phyloP scores from a whole-genome alignment of 129 eudicot species.

The Pulicaria dysenterica region DNA sequence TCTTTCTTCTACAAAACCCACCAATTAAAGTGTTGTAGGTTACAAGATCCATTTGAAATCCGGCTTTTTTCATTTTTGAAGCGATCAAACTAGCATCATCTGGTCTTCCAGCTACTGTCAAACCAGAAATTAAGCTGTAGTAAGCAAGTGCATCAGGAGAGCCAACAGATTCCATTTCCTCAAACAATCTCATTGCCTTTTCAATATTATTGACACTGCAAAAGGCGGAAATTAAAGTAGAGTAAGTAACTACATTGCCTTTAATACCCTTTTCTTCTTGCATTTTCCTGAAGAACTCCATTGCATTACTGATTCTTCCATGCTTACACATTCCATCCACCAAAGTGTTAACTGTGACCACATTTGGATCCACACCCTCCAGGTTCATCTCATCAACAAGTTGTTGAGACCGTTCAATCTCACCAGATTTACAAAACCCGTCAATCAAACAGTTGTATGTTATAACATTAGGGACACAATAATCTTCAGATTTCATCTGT shows the following conservation, averaged over 20 bases:
- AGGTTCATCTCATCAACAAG: slow-evolving; percentile 56
- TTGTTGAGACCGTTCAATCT: slow-evolving; percentile 53
- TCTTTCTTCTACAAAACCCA: slow-evolving; percentile 75
- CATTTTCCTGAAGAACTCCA: slow-evolving; percentile 59
- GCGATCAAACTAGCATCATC: slow-evolving; percentile 58
- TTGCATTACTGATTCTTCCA: slow-evolving; percentile 62
- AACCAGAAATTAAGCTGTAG: slow-evolving; percentile 77
- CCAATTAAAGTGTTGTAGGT: slow-evolving; percentile 68
- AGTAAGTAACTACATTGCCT: slow-evolving; percentile 65
- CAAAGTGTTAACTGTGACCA: slow-evolving; percentile 63
- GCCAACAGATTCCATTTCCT: slow-evolving; percentile 57
- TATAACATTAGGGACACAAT: slow-evolving; percentile 53
- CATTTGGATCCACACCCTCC: slow-evolving; percentile 49
- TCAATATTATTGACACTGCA: slow-evolving; percentile 67
- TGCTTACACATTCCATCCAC: slow-evolving; percentile 75
- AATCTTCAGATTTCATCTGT: slow-evolving; percentile 50
- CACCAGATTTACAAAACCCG: slow-evolving; percentile 86
- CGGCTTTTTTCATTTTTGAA: slow-evolving; percentile 66
- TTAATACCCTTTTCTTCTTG: slow-evolving; percentile 59
- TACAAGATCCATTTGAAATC: slow-evolving; percentile 58
- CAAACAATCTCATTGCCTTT: slow-evolving; percentile 63
- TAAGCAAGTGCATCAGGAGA: slow-evolving; percentile 70
- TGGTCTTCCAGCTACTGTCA: slow-evolving; percentile 60
- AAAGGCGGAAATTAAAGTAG: slow-evolving; percentile 63
- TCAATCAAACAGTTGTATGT: slow-evolving; percentile 79